Evolutionary conservation across 1,284 basidiomycete genomes (phyloP).

Genomic region (Athelia psychrophila): DNA sequence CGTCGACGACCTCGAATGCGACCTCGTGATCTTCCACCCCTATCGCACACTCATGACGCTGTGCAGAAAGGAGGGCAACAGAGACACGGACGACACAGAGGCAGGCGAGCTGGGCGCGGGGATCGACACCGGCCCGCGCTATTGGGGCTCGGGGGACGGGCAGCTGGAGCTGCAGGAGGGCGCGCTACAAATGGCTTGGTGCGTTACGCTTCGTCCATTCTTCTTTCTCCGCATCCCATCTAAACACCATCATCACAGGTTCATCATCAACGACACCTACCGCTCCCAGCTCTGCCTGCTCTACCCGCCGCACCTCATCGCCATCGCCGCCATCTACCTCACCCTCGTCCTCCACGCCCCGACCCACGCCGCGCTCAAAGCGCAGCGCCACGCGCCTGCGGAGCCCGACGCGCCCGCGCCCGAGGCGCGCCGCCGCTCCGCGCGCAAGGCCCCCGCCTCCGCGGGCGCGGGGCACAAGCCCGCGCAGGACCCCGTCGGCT

Average conservation of each 20-base stretch:
- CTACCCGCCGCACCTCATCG: slow-evolving; percentile 93
- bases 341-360: slow-evolving; percentile 68
- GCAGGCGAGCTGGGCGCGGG: slow-evolving; percentile 63
- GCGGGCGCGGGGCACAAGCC: slow-evolving; percentile 15
- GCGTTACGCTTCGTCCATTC: slow-evolving; percentile 13
- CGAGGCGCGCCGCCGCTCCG: slow-evolving; percentile 50
- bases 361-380: slow-evolving; percentile 39
- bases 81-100: slow-evolving; percentile 44
- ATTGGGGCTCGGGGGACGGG: slow-evolving; percentile 74
- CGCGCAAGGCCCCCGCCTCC: slow-evolving; percentile 35
- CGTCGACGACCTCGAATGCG: slow-evolving; percentile 94
- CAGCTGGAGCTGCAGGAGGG: slow-evolving; percentile 65
- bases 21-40: slow-evolving; percentile 91
- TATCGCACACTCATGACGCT: slow-evolving; percentile 85
- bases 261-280: slow-evolving; percentile 95
- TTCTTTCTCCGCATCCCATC: neutral
- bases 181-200: slow-evolving; percentile 79
- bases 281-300: slow-evolving; percentile 87
- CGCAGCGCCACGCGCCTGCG: slow-evolving; percentile 9
- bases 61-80: slow-evolving; percentile 52
- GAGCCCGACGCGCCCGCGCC: slow-evolving; percentile 12
- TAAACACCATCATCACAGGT: slow-evolving; percentile 48
- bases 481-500: slow-evolving; percentile 69
- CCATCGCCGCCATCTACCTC: slow-evolving; percentile 88
- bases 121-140: slow-evolving; percentile 58